Conservation (phyloP, 2,329 filamentous ascomycete genomes). For the Trichoderma gracile region DNA sequence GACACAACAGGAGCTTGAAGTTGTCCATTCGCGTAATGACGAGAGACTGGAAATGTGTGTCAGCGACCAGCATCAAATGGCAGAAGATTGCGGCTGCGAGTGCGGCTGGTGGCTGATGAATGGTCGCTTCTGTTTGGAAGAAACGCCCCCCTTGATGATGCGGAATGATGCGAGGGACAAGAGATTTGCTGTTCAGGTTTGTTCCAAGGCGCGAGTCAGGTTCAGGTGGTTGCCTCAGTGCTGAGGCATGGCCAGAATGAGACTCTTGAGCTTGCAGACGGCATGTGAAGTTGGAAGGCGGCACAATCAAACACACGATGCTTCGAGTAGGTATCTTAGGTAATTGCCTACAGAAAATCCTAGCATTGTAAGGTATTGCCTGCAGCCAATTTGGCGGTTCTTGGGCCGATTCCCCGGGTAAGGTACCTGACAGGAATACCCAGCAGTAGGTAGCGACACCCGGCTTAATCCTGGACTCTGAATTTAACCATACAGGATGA, state of each 20-base stretch:
- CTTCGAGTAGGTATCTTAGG: not conserved
- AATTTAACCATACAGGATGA: too few relatives aligned
- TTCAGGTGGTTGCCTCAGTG: not conserved
- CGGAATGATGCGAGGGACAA: not conserved
- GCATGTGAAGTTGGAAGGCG: not conserved
- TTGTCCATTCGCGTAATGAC: not conserved
- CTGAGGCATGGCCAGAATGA: not conserved
- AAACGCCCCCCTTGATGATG: slow-evolving; percentile 7
- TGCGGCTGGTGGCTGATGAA: too few relatives aligned
- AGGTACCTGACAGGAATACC: too few relatives aligned
- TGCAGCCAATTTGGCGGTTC: not conserved
- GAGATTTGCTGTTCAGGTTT: not conserved
- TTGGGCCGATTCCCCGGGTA: too few relatives aligned
- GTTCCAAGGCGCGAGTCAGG: not conserved
- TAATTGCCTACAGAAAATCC: too few relatives aligned
- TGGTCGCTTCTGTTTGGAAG: not conserved
- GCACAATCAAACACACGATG: too few relatives aligned
- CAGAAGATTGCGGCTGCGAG: not conserved
- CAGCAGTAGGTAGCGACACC: too few relatives aligned
- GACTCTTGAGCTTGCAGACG: not conserved
- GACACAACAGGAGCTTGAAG: too few relatives aligned
- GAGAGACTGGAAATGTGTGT: not conserved
- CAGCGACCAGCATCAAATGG: not conserved
- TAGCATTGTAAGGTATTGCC: too few relatives aligned
- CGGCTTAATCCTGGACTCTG: too few relatives aligned